These are phyloP conservation scores for Mycena capillaripes DNA, from an alignment of 768 basidiomycete genomes.

Conservation along the genomic window DNA sequence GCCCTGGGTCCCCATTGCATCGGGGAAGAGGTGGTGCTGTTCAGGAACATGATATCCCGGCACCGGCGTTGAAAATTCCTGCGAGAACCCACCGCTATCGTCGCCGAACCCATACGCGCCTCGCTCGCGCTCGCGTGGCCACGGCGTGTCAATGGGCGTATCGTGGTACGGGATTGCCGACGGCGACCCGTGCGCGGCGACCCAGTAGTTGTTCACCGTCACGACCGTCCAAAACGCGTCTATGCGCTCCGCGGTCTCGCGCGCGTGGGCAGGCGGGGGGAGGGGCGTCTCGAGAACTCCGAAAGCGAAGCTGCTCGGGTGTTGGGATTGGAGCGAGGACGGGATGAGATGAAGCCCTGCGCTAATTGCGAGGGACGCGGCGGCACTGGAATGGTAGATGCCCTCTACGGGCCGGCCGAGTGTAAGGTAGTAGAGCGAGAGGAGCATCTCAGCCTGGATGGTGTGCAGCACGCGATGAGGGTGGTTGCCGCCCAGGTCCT, in stretches of 20 bases:
- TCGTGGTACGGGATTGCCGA: slow-evolving; percentile 58
- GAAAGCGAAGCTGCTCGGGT: slow-evolving; percentile 40
- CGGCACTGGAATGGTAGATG: slow-evolving; percentile 63
- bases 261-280: slow-evolving; percentile 35
- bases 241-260: slow-evolving; percentile 50
- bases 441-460: slow-evolving; percentile 66
- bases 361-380: slow-evolving; percentile 56
- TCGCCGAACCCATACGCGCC: slow-evolving; percentile 35
- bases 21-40: not conserved
- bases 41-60: not conserved
- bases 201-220: slow-evolving; percentile 62
- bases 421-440: slow-evolving; percentile 66
- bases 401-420: slow-evolving; percentile 61
- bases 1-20: no score
- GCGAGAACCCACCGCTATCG: not conserved
- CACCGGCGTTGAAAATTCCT: not conserved
- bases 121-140: slow-evolving; percentile 45
- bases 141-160: slow-evolving; percentile 50
- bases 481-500: slow-evolving; percentile 55
- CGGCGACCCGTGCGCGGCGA: slow-evolving; percentile 57
- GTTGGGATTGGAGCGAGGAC: slow-evolving; percentile 37
- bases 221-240: slow-evolving; percentile 52
- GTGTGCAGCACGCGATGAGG: slow-evolving; percentile 55
- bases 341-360: slow-evolving; percentile 52
- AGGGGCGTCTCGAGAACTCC: slow-evolving; percentile 51